phyloP scores from a whole-genome alignment of 331 rosid genomes.

The Acacia concinna region DNA sequence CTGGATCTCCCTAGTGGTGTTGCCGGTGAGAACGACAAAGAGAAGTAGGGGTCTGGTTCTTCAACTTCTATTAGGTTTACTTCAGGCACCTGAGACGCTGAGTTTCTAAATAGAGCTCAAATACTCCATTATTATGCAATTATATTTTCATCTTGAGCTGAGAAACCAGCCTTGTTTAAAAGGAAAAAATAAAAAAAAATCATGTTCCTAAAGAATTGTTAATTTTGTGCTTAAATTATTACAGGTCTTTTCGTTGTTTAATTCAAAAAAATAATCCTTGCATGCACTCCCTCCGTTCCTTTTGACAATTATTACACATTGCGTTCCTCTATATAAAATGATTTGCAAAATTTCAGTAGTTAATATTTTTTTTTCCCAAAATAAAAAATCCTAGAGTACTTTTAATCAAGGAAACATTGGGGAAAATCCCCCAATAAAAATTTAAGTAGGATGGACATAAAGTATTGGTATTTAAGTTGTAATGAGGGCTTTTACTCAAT shows the following conservation, averaged over 20 bases:
- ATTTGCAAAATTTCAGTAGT: no score
- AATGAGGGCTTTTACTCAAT: no score
- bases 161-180: not conserved
- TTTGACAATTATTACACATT: no score
- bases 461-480: no score
- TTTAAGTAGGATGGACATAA: no score
- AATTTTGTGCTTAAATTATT: not conserved
- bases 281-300: no score
- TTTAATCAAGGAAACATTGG: no score
- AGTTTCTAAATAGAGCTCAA: not conserved
- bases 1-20: constrained; percentile 50
- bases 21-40: constrained; percentile 40
- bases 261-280: no score
- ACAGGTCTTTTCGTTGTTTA: not conserved
- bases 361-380: no score
- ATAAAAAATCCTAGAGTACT: no score
- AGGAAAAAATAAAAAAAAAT: not conserved
- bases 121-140: not conserved
- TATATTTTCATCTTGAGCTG: not conserved
- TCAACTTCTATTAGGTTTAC: not conserved
- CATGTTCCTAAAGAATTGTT: not conserved
- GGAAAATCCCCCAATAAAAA: no score
- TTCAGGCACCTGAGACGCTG: not conserved
- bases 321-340: no score
- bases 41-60: not conserved